Evolutionary conservation across 345 rosid species (phyloP), one percentile per base, ranked within the genome.

Genomic region (Toxicodendron radicans): DNA sequence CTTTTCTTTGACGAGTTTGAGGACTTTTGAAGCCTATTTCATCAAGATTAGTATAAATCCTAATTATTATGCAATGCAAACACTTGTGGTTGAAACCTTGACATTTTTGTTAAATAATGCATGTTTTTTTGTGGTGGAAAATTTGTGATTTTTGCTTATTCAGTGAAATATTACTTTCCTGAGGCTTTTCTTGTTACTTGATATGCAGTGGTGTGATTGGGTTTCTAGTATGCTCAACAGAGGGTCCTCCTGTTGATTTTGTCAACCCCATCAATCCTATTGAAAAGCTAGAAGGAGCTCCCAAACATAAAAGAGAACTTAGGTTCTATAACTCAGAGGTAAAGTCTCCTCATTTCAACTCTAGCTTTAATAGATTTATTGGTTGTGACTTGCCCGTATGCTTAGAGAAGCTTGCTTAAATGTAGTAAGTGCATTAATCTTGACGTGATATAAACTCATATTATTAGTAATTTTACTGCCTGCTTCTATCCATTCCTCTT

Each of bases 241-340:
- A 87, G 63, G 99, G 98, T 2, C 90, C 91, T 0, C 71, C 79
- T 64, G 92, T 96, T 77, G 98, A 96, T 75, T 93, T 96, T 72
- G 66, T 82, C 85, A 86, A 88, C 73, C 99, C 97, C 17, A 80
- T 90, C 60, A 96, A 93, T 82, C 99, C 97, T 2, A 90, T 93
- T 10, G 98, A 96, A 86, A 87, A 90, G 80, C 59, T 90, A 68
- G 92, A 93, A 13, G 93, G 91, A 82, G 91, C 95, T 4, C 66
- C 63, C 70, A 68, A 86, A 64, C 84, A 87, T 69, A 86, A 83
- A 72, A 76, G 95, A 79, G 95, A 92, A 73, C 83, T 92, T 78
- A 83, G 88, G 81, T 93, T 88, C 73, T 92, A 89, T 80, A 96
- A 93, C 81, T 86, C 98, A 0, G 95, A 93, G 86, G 97, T 93